A percentile compares a stretch with the other conserved stretches of the same genome.
phyloP scores from a whole-genome alignment of 2,329 filamentous ascomycete species.

The Eutypa lata region DNA sequence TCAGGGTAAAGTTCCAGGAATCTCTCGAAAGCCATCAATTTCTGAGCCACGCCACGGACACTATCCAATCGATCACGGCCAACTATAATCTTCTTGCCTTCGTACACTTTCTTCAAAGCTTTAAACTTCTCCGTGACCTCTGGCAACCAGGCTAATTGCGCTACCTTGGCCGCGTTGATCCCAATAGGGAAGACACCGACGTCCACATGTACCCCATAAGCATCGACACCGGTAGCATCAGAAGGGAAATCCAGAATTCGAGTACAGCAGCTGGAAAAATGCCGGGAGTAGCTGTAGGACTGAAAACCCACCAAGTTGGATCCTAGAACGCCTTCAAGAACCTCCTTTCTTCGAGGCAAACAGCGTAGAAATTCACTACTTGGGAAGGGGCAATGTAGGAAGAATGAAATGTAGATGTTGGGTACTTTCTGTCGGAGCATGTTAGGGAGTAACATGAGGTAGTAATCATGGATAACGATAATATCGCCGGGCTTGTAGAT shows the following conservation, averaged over 20 bases:
- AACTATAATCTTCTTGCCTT: constrained; percentile 92
- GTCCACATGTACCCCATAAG: constrained; percentile 83
- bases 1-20: constrained; percentile 89
- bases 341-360: constrained; percentile 81
- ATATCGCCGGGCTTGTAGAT: constrained; percentile 91
- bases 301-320: constrained; percentile 95
- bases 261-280: constrained; percentile 93
- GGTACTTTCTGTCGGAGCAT: constrained; percentile 82
- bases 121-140: constrained; percentile 69
- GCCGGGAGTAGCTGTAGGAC: constrained; percentile 89
- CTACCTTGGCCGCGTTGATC: constrained; percentile 81
- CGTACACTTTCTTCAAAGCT: constrained; percentile 72
- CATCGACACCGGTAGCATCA: constrained; percentile 79
- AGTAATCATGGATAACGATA: constrained; percentile 91
- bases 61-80: constrained; percentile 92
- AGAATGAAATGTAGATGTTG: constrained; percentile 92
- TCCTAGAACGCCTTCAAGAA: constrained; percentile 84
- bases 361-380: constrained; percentile 95
- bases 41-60: constrained; percentile 90
- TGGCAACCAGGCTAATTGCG: constrained; percentile 69
- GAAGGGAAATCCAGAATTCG: constrained; percentile 88
- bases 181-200: constrained; percentile 94
- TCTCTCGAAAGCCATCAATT: constrained; percentile 88
- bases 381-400: constrained; percentile 89
- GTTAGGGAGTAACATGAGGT: constrained; percentile 83